Base-by-base conservation (phyloP, 768 basidiomycete species). In the Rhodotorula babjevae region DNA sequence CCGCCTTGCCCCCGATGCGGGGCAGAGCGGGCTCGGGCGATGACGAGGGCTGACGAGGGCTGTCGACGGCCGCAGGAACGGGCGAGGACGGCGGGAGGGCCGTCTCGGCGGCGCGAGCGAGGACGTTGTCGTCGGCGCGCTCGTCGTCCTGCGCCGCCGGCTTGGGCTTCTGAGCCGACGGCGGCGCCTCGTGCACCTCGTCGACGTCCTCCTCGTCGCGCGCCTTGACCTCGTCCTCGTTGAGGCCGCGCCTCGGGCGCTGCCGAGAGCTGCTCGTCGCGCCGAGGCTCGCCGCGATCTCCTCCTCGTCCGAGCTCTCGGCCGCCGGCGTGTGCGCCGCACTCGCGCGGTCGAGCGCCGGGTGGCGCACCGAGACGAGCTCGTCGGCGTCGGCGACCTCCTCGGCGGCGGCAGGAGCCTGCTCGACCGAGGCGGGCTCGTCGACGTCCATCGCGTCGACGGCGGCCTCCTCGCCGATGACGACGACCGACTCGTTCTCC, bases 21-120 rank as follows among this genome's bases (percentile, higher is more conserved):
- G 67, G 71, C 14, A 72, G 63, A 0, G 25, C 71, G 1, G 71
- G 67, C 56, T 72, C 71, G 58, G 71, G 71, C 18, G 71, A 72
- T 2, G 71, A 72, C 1, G 61, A 63, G 11, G 71, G 71, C 0
- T 68, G 58, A 18, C 62, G 60, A 21, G 66, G 61, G 33, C 19
- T n/a, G 40, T 40, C 59, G 10, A 59, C 66, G 46, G n/a, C 55
- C 9, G 27, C 50, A 25, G 27, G 50, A 9, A 52, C 50, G 50
- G 50, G 50, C 3, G 70, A 71, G 2, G 63, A 65, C 11, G 65
- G 71, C 1, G 67, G 44, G 40, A 58, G 60, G 18, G 52, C 36
- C 21, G 62, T 61, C 27, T 12, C 23, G 10, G 50, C 50, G 19
- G 58, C 66, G 25, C n/a, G 64, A 5, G 55, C 42, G 23, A 49